Evolutionary conservation across 371 early-diverging fungal species (phyloP), one percentile per base, ranked within the genome.

Genomic region (Haplosporangium sp.): DNA sequence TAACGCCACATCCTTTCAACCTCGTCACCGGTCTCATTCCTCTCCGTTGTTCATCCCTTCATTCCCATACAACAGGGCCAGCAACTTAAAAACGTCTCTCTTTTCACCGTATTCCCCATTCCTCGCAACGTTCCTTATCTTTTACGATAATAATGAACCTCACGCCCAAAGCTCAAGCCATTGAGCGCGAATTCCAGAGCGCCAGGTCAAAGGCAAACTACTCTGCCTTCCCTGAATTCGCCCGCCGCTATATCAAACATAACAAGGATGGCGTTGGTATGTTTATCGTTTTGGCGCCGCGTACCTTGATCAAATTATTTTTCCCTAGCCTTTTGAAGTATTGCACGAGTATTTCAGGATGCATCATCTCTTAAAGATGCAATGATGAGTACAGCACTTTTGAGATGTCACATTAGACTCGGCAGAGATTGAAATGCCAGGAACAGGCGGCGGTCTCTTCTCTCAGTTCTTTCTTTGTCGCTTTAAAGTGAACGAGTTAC

Each of bases 251-350:
- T 63, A 69, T 86, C 54, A 91, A 90, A 64, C 88, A 88, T 64
- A 86, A 87, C 61, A 83, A 89, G 20, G 81, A 87, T 21, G 92
- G 90, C 38, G 69, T 83, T 65, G 90, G 93, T 90, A 85, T 81
- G 68, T 50, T 50, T 6, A 13, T n/a, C 14, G 9, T 50, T 50
- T 46, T 12, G 12, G 46, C 46, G 16, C 10, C 46, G n/a, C 46
- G n/a, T 11, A 11, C 55, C 36, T 13, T 41, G 41, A 41, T 29
- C 29, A 29, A 29, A 29, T 29, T 29, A 29, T 29, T 29, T 29
- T 4, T 29, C 4, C 29, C 29, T 29, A 29, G 29, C 4, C 4
- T 29, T 29, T 29, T 29, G 29, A 29, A 29, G 4, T 29, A 29
- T 29, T 29, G 1, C 29, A 29, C 29, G 2, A 29, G 29, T 29